Evolutionary conservation across 2,329 filamentous ascomycete species (phyloP).

Genomic region (Phoma herbarum): DNA sequence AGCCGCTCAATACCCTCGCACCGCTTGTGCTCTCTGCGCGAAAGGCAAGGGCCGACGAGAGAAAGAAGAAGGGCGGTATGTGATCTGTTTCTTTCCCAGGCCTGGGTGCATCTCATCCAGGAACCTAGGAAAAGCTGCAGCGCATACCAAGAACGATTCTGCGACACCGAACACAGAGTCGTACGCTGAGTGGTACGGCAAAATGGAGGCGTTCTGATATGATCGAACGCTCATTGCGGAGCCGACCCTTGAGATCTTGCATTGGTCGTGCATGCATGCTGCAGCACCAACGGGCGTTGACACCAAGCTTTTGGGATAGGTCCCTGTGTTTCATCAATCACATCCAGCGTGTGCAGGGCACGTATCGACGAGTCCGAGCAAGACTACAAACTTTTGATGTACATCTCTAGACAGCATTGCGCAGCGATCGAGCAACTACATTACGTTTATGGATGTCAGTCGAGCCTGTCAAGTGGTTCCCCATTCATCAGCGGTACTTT

Average conservation of each 20-base stretch:
- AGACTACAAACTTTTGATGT: slow-evolving; percentile 1
- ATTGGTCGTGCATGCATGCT: slow-evolving; percentile 5
- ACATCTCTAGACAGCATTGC: slow-evolving; percentile 20
- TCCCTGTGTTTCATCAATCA: slow-evolving; percentile 9
- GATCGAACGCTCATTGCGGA: neutral
- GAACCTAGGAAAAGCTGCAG: slow-evolving; percentile 34
- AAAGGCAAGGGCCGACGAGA: slow-evolving; percentile 83
- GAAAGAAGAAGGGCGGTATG: slow-evolving; percentile 58
- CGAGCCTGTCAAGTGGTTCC: neutral
- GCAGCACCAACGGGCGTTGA: slow-evolving; percentile 2
- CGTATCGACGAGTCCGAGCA: slow-evolving; percentile 7
- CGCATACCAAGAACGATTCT: slow-evolving; percentile 31
- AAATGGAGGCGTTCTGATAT: slow-evolving; percentile 24
- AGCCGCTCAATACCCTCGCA: slow-evolving; percentile 72
- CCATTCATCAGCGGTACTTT: slow-evolving; percentile 4
- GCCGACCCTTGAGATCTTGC: slow-evolving; percentile 1
- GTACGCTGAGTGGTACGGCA: slow-evolving; percentile 44
- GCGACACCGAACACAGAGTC: slow-evolving; percentile 33
- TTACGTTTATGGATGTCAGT: neutral
- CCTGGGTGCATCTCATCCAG: slow-evolving; percentile 38
- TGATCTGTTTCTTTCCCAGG: slow-evolving; percentile 37
- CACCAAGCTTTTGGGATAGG: slow-evolving; percentile 5
- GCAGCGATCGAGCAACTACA: slow-evolving; percentile 9
- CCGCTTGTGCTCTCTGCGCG: slow-evolving; percentile 88
- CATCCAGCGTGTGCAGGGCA: slow-evolving; percentile 3